These are phyloP conservation scores for Colletotrichum lini DNA, from an alignment of 2,329 filamentous ascomycete genomes.

Conservation along the genomic window DNA sequence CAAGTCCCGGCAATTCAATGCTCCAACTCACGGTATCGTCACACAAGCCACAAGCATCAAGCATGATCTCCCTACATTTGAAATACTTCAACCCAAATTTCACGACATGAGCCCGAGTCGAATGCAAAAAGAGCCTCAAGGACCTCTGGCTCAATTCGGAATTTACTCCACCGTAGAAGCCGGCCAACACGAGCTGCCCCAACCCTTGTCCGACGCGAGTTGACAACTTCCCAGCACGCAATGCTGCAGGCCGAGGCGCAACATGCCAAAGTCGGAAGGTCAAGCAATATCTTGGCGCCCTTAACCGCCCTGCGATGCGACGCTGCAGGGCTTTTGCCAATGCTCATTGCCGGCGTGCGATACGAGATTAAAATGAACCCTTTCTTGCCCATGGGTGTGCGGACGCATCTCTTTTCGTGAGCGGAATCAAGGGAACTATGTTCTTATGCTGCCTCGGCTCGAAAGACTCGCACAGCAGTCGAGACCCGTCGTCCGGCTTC, in stretches of 20 bases:
- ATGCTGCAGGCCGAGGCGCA: constrained; percentile 3
- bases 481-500: too few relatives aligned
- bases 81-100: background rate
- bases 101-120: background rate
- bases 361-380: background rate
- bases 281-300: constrained; percentile 2
- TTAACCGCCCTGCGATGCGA: constrained; percentile 21
- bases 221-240: background rate
- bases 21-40: too few relatives aligned
- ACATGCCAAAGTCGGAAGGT: constrained; percentile 25
- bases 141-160: background rate
- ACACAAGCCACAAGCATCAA: too few relatives aligned
- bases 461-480: background rate
- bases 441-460: background rate
- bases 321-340: background rate
- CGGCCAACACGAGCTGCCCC: background rate
- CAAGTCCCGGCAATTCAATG: too few relatives aligned
- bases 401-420: background rate
- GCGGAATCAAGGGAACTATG: background rate
- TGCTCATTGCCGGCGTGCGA: background rate
- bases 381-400: background rate
- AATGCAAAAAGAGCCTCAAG: too few relatives aligned
- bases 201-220: background rate
- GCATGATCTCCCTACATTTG: too few relatives aligned
- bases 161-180: background rate